Base-by-base conservation (phyloP, 2,329 filamentous ascomycete species). In the Periconia macrospinosa region DNA sequence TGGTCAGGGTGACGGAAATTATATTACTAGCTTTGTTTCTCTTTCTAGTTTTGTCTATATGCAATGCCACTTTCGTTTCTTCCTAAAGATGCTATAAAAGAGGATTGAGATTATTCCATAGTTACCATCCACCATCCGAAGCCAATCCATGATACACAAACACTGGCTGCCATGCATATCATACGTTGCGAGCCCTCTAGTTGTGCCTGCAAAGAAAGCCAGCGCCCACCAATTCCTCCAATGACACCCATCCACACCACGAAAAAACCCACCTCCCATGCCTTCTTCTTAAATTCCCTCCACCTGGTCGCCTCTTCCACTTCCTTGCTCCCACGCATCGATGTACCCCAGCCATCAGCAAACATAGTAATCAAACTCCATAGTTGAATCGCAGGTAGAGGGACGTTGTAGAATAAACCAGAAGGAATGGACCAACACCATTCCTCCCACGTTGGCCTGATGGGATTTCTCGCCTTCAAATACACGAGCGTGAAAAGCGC, bases 321-420 rank as follows among this genome's bases (percentile, higher is more conserved):
- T 18, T 44, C 70, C 5, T 55, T 56, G 30, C 60, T 63, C 17
- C 63, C 67, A 3, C 72, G 60, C 71, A 74, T 74, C 6, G 65
- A 57, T 0, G 71, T 75, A 1, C 71, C 72, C 73, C 71, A 75
- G 0, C 67, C 66, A 14, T 70, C 67, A 18, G 72, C 63, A 13
- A 72, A 58, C 5, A 70, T 56, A 1, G 72, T 75, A 6, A 72
- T 15, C 23, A 73, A 52, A 27, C 66, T 68, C 72, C 72, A 75
- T 13, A 68, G 56, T 54, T 71, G 67, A n/a, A 74, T 68, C 10
- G 67, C 69, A 0, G 72, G 71, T 8, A 72, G 50, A 6, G 72
- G 71, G 0, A 75, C 49, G 42, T 73, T 68, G 50, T 73, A 75
- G 49, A 74, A 74, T 11, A 66, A 27, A n/a, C 69, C 49, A 3